A percentile compares a stretch with the other conserved stretches of the same genome.
These are phyloP conservation scores for Rhytidhysteron rufulum DNA, from an alignment of 2,329 filamentous ascomycete genomes.

Conservation along the genomic window DNA sequence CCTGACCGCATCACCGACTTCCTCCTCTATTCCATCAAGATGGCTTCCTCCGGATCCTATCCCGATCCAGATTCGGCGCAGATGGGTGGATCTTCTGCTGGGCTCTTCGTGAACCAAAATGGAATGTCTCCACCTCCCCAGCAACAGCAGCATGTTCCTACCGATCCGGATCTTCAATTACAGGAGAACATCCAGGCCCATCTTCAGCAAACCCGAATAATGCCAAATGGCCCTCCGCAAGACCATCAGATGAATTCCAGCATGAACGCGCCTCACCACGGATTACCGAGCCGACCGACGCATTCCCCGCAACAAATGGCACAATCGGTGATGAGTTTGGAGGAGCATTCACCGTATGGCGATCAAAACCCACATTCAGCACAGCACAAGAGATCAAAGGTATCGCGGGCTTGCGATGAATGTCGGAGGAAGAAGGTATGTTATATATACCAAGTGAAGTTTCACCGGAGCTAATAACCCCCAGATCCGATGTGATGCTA, in stretches of 20 bases:
- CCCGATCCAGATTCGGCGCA: constrained; percentile 29
- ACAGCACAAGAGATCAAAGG: constrained; percentile 34
- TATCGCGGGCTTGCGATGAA: constrained; percentile 40
- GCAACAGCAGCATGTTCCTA: constrained; percentile 23
- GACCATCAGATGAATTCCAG: constrained; percentile 25
- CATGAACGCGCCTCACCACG: constrained; percentile 26
- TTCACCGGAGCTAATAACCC: constrained; percentile 11
- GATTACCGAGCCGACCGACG: constrained; percentile 32
- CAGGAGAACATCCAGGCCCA: constrained; percentile 32
- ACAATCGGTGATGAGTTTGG: constrained; percentile 34
- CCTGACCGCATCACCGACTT: background rate
- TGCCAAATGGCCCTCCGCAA: constrained; percentile 22
- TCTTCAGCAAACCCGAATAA: constrained; percentile 29
- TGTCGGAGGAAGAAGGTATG: constrained; percentile 40
- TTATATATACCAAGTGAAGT: background rate
- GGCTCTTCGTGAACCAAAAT: constrained; percentile 33
- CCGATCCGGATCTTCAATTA: constrained; percentile 30
- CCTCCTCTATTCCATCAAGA: no score
- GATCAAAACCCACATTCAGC: constrained; percentile 28
- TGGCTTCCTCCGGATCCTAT: constrained; percentile 27
- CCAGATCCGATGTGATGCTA: constrained; percentile 39
- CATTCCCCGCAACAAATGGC: constrained; percentile 39
- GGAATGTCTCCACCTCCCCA: constrained; percentile 22
- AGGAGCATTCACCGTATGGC: constrained; percentile 29
- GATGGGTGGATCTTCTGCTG: constrained; percentile 24